Conservation (phyloP, 768 basidiomycete species). For the Lactifluus pinguis region DNA sequence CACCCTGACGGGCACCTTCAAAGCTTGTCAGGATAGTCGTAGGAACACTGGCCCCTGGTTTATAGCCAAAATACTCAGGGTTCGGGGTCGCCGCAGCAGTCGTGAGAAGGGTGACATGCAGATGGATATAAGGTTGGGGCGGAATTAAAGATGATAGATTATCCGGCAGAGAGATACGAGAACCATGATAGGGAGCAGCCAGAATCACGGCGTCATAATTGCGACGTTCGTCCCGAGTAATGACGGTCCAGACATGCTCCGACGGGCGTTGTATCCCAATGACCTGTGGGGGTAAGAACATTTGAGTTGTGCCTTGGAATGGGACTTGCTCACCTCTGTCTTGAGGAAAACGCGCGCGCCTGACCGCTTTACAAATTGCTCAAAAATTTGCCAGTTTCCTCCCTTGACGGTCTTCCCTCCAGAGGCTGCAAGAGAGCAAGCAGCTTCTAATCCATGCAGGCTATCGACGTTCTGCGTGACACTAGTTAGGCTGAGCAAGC, state of each 20-base stretch:
- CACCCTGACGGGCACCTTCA: conserved; percentile 46
- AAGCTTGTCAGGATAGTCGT: conserved; percentile 64
- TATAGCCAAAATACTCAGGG: conserved; percentile 59
- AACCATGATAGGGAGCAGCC: conserved; percentile 76
- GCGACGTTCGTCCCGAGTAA: conserved; percentile 33
- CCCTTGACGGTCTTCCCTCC: conserved; percentile 60
- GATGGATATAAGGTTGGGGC: conserved; percentile 65
- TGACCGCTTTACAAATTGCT: conserved; percentile 64
- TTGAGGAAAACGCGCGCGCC: conserved; percentile 62
- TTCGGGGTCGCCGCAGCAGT: conserved; percentile 58
- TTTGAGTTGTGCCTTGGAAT: not conserved
- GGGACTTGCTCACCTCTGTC: conserved; percentile 44
- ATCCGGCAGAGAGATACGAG: conserved; percentile 45
- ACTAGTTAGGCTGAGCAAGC: not conserved
- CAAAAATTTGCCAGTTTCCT: conserved; percentile 83
- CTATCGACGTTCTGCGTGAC: conserved; percentile 45
- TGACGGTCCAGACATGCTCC: conserved; percentile 41
- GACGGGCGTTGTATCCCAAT: conserved; percentile 22
- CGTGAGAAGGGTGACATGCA: conserved; percentile 85
- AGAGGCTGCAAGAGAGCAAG: conserved; percentile 59
- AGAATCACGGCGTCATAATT: conserved; percentile 72
- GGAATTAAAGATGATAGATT: conserved; percentile 47
- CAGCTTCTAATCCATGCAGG: conserved; percentile 73
- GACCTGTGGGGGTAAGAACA: conserved; percentile 34
- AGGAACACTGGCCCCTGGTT: conserved; percentile 39